These are phyloP conservation scores for Penicillium occitanis DNA, from an alignment of 2,329 filamentous ascomycete genomes.

Conservation along the genomic window DNA sequence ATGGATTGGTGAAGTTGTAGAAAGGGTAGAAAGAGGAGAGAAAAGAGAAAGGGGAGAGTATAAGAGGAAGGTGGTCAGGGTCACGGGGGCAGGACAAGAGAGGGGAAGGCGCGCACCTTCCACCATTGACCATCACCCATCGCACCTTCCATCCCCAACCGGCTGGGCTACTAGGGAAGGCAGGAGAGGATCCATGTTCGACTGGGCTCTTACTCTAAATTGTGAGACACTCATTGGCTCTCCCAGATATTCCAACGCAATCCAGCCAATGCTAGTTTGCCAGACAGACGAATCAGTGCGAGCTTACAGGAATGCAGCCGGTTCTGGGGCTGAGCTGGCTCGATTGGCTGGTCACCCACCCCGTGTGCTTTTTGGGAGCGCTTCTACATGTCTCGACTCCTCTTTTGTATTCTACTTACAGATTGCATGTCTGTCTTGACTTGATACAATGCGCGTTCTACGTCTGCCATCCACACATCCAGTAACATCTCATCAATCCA, in stretches of 20 bases:
- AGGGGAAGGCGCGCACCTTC: constrained; percentile 3
- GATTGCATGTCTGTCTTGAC: background rate
- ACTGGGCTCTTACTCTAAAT: constrained; percentile 1
- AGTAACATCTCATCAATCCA: background rate
- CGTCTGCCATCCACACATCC: background rate
- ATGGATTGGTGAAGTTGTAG: background rate
- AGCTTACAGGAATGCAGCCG: constrained; percentile 3
- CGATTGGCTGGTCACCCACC: constrained; percentile 11
- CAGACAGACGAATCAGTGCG: background rate
- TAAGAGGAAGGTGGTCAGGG: constrained; percentile 26
- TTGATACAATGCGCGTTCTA: background rate
- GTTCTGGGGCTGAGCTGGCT: background rate
- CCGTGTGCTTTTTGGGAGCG: background rate
- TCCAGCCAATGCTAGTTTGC: background rate
- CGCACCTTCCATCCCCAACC: constrained; percentile 5
- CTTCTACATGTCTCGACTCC: constrained; percentile 6
- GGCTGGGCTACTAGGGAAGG: background rate
- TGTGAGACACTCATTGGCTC: background rate
- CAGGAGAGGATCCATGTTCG: constrained; percentile 4
- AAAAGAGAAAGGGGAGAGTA: constrained; percentile 12
- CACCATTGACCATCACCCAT: background rate
- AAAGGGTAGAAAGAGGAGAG: background rate
- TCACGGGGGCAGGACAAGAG: constrained; percentile 12
- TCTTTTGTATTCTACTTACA: background rate
- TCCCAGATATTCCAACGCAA: background rate